These are phyloP conservation scores for Pseudogymnoascus sp. DNA, from an alignment of 2,329 filamentous ascomycete genomes.

Conservation along the genomic window DNA sequence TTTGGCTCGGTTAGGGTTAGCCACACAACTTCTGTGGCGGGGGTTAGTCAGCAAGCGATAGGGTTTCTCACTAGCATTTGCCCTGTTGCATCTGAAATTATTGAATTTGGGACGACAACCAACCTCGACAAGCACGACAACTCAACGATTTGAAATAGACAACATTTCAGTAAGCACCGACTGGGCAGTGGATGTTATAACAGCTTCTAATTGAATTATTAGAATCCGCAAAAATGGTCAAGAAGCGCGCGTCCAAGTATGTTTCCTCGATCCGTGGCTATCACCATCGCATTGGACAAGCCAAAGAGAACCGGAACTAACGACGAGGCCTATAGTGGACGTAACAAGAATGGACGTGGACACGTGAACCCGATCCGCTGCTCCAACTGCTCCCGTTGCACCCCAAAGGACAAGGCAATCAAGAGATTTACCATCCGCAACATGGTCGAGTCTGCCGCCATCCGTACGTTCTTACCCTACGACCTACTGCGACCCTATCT, in stretches of 20 bases:
- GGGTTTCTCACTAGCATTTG: conserved; percentile 10
- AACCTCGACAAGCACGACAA: conserved; percentile 12
- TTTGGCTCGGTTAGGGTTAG: conserved; percentile 6
- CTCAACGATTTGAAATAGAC: conserved; percentile 9
- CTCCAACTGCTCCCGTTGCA: conserved; percentile 73
- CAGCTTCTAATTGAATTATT: conserved; percentile 13
- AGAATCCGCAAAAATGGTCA: conserved; percentile 60
- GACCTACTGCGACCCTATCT: not conserved
- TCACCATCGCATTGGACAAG: not conserved
- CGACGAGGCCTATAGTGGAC: conserved; percentile 56
- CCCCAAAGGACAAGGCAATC: conserved; percentile 95
- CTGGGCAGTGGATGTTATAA: not conserved
- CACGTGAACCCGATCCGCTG: conserved; percentile 98
- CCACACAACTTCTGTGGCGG: not conserved
- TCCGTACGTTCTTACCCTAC: conserved; percentile 64
- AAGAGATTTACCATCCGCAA: conserved; percentile 99
- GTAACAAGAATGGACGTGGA: conserved; percentile 99
- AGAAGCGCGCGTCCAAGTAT: conserved; percentile 65
- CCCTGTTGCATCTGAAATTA: conserved; percentile 3
- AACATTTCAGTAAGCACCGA: conserved; percentile 11
- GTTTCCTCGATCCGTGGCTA: conserved; percentile 18
- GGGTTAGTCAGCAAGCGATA: conserved; percentile 5
- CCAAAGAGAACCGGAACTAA: conserved; percentile 12
- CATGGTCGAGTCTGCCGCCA: conserved; percentile 99
- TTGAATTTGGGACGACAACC: not conserved